phyloP scores from a whole-genome alignment of 306 rosid genomes.

The Sophora flavescens region DNA sequence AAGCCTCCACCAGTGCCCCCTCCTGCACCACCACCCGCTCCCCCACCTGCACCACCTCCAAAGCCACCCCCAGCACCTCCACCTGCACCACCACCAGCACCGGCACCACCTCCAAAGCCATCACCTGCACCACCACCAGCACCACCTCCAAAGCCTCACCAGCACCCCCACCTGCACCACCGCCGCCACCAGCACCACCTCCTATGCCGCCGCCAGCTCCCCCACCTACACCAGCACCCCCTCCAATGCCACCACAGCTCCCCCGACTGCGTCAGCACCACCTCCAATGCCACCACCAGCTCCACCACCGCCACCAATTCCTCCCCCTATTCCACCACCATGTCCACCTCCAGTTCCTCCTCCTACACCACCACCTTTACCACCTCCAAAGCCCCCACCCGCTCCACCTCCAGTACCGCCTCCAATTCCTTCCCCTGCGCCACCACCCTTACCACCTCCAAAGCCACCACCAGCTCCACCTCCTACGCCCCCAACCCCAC shows the following conservation, averaged over 20 bases:
- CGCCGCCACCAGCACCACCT: constrained; percentile 42
- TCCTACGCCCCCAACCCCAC: background rate
- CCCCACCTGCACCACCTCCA: background rate
- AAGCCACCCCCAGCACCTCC: background rate
- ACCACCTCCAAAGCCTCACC: constrained; percentile 7
- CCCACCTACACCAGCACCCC: constrained; percentile 51
- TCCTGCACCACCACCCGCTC: background rate
- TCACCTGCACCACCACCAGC: constrained; percentile 21
- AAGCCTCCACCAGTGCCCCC: constrained; percentile 35
- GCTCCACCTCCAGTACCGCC: constrained; percentile 38
- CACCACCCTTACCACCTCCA: constrained; percentile 32
- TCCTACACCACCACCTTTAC: constrained; percentile 38
- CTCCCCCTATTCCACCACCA: constrained; percentile 35
- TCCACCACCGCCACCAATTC: constrained; percentile 22
- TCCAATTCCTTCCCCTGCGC: constrained; percentile 30
- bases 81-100: background rate
- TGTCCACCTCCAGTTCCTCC: constrained; percentile 38
- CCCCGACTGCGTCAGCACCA: constrained; percentile 47
- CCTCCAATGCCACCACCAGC: background rate
- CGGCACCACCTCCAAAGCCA: constrained; percentile 38
- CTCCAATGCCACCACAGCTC: constrained; percentile 40
- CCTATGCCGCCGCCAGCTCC: constrained; percentile 1
- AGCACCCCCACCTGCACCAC: background rate
- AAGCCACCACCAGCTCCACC: background rate
- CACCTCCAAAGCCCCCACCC: constrained; percentile 36